A percentile compares a stretch with the other conserved stretches of the same genome.
phyloP scores from a whole-genome alignment of 2,329 filamentous ascomycete species.

The Aspergillus japonicus region DNA sequence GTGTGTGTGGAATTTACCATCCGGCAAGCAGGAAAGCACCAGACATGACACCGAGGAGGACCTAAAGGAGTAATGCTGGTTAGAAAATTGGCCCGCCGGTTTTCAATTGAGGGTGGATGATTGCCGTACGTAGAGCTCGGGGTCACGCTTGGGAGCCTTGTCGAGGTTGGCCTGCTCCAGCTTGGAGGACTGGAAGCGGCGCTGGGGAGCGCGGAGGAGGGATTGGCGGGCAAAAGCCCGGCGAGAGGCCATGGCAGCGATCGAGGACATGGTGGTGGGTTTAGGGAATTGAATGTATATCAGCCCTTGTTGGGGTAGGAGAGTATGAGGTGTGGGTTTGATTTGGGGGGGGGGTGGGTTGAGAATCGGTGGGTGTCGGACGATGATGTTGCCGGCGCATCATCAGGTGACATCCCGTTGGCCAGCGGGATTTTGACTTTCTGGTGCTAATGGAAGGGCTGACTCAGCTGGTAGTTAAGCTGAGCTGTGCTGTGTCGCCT shows the following conservation, averaged over 20 bases:
- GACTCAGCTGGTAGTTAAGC: slow-evolving; percentile 17
- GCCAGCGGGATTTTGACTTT: slow-evolving; percentile 10
- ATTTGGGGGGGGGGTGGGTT: slow-evolving; percentile 24
- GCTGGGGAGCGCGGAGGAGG: slow-evolving; percentile 41
- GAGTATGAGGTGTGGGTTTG: slow-evolving; percentile 13
- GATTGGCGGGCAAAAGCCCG: slow-evolving; percentile 44
- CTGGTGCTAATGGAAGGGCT: slow-evolving; percentile 8
- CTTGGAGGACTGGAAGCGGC: slow-evolving; percentile 42
- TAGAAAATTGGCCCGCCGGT: slow-evolving; percentile 3
- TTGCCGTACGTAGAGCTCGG: slow-evolving; percentile 68
- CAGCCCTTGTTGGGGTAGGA: slow-evolving; percentile 16
- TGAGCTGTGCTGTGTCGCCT: background rate
- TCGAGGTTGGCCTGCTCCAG: slow-evolving; percentile 54
- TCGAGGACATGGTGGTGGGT: slow-evolving; percentile 40
- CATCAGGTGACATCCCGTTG: slow-evolving; percentile 30
- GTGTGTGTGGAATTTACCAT: slow-evolving; percentile 51
- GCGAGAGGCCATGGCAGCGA: slow-evolving; percentile 42
- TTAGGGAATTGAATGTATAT: background rate
- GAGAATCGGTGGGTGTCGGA: slow-evolving; percentile 31
- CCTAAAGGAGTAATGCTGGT: slow-evolving; percentile 52
- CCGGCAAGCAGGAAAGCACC: slow-evolving; percentile 83
- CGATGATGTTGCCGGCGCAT: slow-evolving; percentile 35
- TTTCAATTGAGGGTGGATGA: slow-evolving; percentile 6
- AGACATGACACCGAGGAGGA: slow-evolving; percentile 88
- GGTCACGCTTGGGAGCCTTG: slow-evolving; percentile 66